phyloP scores from a whole-genome alignment of 139 green algal genomes.

The Asterochloris erici region DNA sequence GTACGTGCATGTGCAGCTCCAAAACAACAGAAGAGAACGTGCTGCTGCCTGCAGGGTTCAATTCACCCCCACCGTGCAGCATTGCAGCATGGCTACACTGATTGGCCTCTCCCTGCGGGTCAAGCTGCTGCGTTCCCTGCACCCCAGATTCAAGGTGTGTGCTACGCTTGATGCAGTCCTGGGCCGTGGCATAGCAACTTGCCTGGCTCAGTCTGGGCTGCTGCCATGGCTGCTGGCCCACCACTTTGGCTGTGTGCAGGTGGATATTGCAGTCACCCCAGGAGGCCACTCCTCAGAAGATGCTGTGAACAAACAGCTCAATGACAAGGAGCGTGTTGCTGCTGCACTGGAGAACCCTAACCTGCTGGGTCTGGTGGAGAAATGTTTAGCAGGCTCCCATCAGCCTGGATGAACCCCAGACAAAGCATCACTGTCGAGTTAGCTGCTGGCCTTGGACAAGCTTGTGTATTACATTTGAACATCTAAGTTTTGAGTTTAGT shows the following conservation, averaged over 20 bases:
- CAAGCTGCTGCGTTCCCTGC: conserved; percentile 84
- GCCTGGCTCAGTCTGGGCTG: too few relatives aligned
- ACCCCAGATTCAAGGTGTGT: conserved; percentile 81
- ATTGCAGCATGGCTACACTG: conserved; percentile 98
- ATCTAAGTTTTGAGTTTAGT: too few relatives aligned
- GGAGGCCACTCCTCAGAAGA: conserved; percentile 84
- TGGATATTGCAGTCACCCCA: conserved; percentile 71
- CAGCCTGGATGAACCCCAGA: too few relatives aligned
- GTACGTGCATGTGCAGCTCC: background rate
- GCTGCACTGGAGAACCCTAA: conserved; percentile 96
- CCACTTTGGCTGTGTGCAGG: conserved; percentile 14
- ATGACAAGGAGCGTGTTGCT: conserved; percentile 97
- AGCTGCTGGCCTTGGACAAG: too few relatives aligned
- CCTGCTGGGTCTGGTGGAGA: conserved; percentile 89
- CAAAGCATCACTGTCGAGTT: too few relatives aligned
- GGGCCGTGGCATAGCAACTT: too few relatives aligned
- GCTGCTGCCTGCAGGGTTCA: conserved; percentile 45
- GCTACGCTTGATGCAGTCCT: too few relatives aligned
- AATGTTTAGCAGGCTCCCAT: conserved; percentile 54
- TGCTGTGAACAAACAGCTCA: conserved; percentile 98
- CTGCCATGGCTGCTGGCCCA: background rate
- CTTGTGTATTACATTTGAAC: too few relatives aligned
- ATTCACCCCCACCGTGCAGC: conserved; percentile 89
- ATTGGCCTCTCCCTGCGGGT: conserved; percentile 96
- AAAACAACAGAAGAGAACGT: background rate